Evolutionary conservation across 2,329 filamentous ascomycete species (phyloP), one percentile per base, ranked within the genome.

Genomic region (Dendrostoma leiphaemia): DNA sequence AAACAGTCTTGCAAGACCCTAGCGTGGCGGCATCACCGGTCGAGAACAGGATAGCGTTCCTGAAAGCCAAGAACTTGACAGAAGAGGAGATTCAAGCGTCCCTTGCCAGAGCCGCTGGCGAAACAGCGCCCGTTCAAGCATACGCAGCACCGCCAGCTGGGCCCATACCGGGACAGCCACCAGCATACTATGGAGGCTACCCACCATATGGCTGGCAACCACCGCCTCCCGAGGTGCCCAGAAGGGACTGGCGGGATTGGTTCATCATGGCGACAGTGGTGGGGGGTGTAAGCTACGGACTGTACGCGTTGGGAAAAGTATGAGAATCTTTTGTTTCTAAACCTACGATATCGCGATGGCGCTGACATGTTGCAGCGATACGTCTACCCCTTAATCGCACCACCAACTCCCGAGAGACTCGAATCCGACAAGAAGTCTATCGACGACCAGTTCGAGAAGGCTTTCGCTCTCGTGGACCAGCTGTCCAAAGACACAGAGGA

Each of bases 221-320:
- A 28, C 74, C 71, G 26, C 71, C 78, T 7, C 76, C 82, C 3
- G 77, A 81, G 52, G 73, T 85, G 2, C 91, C 91, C 3, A 86
- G 85, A 67, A 81, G 94, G 66, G 94, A 99, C 73, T 99, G 94
- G 94, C 83, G 95, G 58, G 94, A 99, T 69, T 97, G 91, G 89
- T 99, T 99, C 73, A 97, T 99, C 71, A 96, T 97, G 91, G 94
- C 94, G 7, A 99, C 94, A 0, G 90, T 97, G 12, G 88, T 95
- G 59, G 88, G 91, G 54, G 91, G 92, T 46, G 86, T 97, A 19
- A 82, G 91, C 35, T 97, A 97, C 66, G 93, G 92, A 0, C 73
- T 96, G 21, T 99, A 94, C 68, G 83, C 87, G 60, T 81, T 97
- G 15, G 90, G 91, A 57, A 95, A 95, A 83, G 89, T 91, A 75